phyloP scores from a whole-genome alignment of 2,329 filamentous ascomycete species.

The Stagonosporopsis tanaceti region DNA sequence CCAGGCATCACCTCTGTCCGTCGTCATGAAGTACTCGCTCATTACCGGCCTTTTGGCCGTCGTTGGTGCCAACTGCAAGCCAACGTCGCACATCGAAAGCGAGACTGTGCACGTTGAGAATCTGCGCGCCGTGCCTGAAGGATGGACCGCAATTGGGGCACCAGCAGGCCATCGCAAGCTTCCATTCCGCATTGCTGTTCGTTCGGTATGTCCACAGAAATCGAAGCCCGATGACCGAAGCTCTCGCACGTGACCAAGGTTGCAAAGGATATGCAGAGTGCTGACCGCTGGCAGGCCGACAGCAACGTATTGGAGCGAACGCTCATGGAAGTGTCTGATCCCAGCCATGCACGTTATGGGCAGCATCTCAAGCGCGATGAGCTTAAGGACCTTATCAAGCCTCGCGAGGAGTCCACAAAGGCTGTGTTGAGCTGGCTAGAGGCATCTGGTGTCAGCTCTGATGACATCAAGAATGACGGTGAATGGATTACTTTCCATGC shows the following conservation, averaged over 20 bases:
- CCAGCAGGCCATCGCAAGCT: constrained; percentile 43
- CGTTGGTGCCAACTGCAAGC: constrained; percentile 37
- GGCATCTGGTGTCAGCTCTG: constrained; percentile 56
- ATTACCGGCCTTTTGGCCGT: constrained; percentile 46
- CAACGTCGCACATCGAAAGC: constrained; percentile 36
- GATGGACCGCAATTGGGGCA: constrained; percentile 47
- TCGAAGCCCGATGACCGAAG: not conserved
- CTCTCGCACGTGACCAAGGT: constrained; percentile 4
- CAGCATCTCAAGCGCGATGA: constrained; percentile 69
- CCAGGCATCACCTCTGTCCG: not conserved
- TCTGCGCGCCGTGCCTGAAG: constrained; percentile 43
- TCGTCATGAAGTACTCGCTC: constrained; percentile 41
- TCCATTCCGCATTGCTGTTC: constrained; percentile 51
- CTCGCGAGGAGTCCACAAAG: constrained; percentile 57
- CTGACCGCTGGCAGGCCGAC: constrained; percentile 55
- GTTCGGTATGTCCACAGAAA: constrained; percentile 40
- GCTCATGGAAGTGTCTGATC: constrained; percentile 69
- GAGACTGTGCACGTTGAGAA: constrained; percentile 41
- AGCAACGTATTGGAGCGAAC: constrained; percentile 63
- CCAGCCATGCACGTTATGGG: constrained; percentile 66
- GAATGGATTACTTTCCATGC: constrained; percentile 70
- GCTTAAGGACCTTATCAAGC: constrained; percentile 63
- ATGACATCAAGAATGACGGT: constrained; percentile 59
- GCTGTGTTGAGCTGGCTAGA: constrained; percentile 65
- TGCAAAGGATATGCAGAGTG: not conserved